Evolutionary conservation across 1,284 basidiomycete genomes (phyloP).

Genomic region (Microbotryomycetes sp.): DNA sequence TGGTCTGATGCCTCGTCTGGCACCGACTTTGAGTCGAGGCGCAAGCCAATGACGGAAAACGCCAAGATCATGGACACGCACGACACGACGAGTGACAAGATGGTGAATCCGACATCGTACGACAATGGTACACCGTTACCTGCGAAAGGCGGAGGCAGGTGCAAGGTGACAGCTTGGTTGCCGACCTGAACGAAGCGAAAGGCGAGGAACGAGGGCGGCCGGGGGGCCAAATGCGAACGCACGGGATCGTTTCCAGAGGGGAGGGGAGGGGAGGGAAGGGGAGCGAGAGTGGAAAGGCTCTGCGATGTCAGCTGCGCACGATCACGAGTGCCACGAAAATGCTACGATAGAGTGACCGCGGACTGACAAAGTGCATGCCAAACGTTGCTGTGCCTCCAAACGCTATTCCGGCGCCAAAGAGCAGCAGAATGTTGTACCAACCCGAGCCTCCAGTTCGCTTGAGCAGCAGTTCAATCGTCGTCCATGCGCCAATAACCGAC

Average conservation of each 20-base stretch:
- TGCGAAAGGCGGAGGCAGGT: constrained; percentile 36
- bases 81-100: constrained; percentile 46
- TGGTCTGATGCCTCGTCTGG: neutral
- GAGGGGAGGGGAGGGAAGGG: neutral
- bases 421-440: constrained; percentile 42
- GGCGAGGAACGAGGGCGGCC: neutral
- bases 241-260: no score
- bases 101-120: constrained; percentile 45
- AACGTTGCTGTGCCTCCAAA: constrained; percentile 48
- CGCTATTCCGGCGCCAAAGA: constrained; percentile 44
- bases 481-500: constrained; percentile 45
- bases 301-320: neutral
- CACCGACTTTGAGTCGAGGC: constrained; percentile 34
- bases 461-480: constrained; percentile 46
- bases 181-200: constrained; percentile 38
- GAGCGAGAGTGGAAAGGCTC: neutral
- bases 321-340: neutral
- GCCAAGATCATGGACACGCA: constrained; percentile 46
- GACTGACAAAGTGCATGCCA: constrained; percentile 31
- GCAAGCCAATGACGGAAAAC: constrained; percentile 47
- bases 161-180: constrained; percentile 45
- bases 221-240: neutral
- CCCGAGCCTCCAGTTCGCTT: constrained; percentile 44
- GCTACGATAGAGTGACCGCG: neutral
- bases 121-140: constrained; percentile 40